A percentile compares a stretch with the other conserved stretches of the same genome.
Conservation (phyloP, 148 eudicot genomes). For the Gaultheria prostrata region DNA sequence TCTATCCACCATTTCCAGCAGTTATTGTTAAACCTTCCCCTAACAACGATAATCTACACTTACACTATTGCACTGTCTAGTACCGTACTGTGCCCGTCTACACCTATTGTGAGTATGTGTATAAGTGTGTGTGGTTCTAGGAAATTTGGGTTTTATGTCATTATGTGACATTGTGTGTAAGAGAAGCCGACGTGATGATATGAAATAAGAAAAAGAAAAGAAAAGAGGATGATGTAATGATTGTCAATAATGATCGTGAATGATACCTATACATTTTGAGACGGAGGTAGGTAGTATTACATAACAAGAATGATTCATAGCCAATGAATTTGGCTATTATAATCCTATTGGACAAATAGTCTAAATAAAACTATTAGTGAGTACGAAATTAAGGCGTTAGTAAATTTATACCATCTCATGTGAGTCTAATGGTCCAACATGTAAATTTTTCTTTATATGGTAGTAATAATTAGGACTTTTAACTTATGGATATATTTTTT, state of each 20-base stretch:
- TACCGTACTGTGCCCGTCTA: too few species aligned
- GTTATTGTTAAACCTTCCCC: background rate
- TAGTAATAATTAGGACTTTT: background rate
- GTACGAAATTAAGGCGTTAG: background rate
- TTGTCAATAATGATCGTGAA: slow-evolving; percentile 4
- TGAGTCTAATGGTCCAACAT: background rate
- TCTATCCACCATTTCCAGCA: background rate
- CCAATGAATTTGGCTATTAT: too few species aligned
- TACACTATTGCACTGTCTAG: too few species aligned
- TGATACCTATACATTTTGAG: background rate
- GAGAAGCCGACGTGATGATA: too few species aligned
- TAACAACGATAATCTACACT: background rate
- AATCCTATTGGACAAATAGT: too few species aligned
- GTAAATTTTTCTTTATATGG: background rate
- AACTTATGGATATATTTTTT: background rate
- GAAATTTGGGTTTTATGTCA: too few species aligned
- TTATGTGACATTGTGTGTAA: too few species aligned
- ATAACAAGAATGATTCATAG: background rate
- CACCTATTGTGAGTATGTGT: too few species aligned
- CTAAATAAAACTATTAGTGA: too few species aligned
- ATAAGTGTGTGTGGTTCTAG: too few species aligned
- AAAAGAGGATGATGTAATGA: slow-evolving; percentile 22
- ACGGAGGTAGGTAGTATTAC: background rate
- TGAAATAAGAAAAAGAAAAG: background rate
- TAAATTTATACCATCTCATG: background rate